Evolutionary conservation across 2,329 filamentous ascomycete genomes (phyloP).

Genomic region (Aspergillus phoenicis): DNA sequence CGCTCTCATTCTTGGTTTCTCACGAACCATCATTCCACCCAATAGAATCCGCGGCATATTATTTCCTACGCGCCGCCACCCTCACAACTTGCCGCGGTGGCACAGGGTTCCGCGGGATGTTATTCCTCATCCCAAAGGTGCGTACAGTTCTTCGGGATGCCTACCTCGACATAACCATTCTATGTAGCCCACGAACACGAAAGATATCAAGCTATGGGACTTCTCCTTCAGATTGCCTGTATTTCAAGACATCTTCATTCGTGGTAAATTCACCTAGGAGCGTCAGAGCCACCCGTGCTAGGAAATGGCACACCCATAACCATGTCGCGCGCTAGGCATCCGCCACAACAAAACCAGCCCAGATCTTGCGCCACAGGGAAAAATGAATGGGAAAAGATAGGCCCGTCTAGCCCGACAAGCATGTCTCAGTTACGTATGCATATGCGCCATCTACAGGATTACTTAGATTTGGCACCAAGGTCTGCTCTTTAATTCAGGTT

Average conservation of each 20-base stretch:
- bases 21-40: neutral
- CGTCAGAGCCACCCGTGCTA: neutral
- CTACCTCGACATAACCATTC: neutral
- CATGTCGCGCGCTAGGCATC: too few relatives aligned
- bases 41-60: neutral
- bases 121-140: neutral
- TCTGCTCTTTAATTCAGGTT: conserved; percentile 35
- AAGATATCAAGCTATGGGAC: too few relatives aligned
- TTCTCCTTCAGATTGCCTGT: too few relatives aligned
- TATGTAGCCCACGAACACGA: too few relatives aligned
- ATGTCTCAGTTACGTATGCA: conserved; percentile 39
- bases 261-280: neutral
- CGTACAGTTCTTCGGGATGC: neutral
- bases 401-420: conserved; percentile 31
- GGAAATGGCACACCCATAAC: neutral
- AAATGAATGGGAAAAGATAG: too few relatives aligned
- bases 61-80: neutral
- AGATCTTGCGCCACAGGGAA: too few relatives aligned
- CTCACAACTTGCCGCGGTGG: neutral
- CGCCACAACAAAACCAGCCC: too few relatives aligned
- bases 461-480: conserved; percentile 33
- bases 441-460: conserved; percentile 8
- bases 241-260: neutral
- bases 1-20: neutral
- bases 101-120: neutral